Base-by-base conservation (phyloP, 352 stramenopile species). In the Phytophthora nicotianae region DNA sequence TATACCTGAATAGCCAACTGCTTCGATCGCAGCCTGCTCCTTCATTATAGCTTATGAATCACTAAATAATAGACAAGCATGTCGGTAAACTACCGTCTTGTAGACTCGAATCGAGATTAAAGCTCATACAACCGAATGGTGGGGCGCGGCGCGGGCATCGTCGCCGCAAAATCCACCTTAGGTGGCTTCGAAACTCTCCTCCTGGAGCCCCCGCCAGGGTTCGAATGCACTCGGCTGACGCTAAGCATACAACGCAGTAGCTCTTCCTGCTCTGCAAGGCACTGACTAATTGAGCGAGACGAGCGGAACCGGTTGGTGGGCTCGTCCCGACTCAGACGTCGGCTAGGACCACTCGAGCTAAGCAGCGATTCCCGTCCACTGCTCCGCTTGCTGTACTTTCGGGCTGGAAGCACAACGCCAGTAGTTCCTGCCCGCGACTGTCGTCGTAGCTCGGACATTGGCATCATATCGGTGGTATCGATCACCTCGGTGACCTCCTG, bases 381-480 rank as follows among this genome's bases (percentile, higher is more conserved):
- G n/a, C 45, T 51, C 46, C 60, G 60, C 35, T 53, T 64, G 42
- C 29, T 62, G 32, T 60, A 55, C 59, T 73, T 74, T 27, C 59
- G 33, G 5, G 47, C 6, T 13, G 56, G 45, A 11, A 66, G 26
- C 43, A 50, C 29, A 49, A 58, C 41, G 6, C 38, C 35, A 16
- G 17, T 21, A n/a, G 38, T 50, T 5, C 20, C 41, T 9, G 37
- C 33, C 0, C 51, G 57, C 6, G 43, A 67, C 26, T 62, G 62
- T 43, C 46, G 59, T 37, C 48, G 50, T 8, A 67, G 43, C 42
- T 73, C 59, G 5, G 68, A 72, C 24, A 70, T 66, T 32, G 70
- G 59, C 26, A 70, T 58, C 77, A 83, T 83, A 19, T 83, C 68
- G 27, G 60, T 80, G 23, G 77, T 86, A 49, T 86, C 77, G 19